Evolutionary conservation across 2,329 filamentous ascomycete genomes (phyloP), one percentile per base, ranked within the genome.

Genomic region (Aspergillus sojae): DNA sequence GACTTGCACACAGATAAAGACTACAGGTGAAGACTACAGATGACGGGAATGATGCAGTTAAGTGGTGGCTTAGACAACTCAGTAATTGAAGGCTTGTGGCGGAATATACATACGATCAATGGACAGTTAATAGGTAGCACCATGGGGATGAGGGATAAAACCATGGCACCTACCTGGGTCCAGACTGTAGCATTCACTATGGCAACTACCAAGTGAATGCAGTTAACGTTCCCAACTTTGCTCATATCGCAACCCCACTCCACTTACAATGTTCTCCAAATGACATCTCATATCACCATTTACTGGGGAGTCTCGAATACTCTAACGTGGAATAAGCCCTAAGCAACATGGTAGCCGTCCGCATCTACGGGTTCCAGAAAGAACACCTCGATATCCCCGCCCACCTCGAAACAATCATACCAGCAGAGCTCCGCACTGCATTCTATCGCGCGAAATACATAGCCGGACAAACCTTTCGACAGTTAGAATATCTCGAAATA

Each of bases 401-500:
- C 5, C 65, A 60, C 45, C 65, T 74, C 48, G 43, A 58, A 16
- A 16, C 59, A 21, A 52, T 61, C 16, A 41, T 65, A 23, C 56
- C 64, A 9, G 10, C n/a, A 16, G 59, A 58, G 4, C 23, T 68
- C 2, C 58, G 45, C 28, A 14, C 60, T 4, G 63, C 65, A 1
- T 64, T 73, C 43, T 26, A 52, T 5, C 16, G 65, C 7, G 67
- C 70, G 16, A 64, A 66, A 14, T n/a, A 57, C 12, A 57, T 55
- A 16, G 75, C 70, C 32, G 62, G 41, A 4, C 4, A 23, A 2
- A 66, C 70, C 16, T 64, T 71, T 45, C 41, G 41, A 1, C 12
- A 11, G 9, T 67, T 72, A 52, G 65, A 66, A 41, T 30, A 39
- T 7, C 54, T 77, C 34, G 64, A 71, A 58, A 6, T 54, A 7